Percentiles rank a stretch among this genome's conserved stretches.
Evolutionary conservation across 805 yeast species (phyloP).

Genomic region (Grigorovia humatica): DNA sequence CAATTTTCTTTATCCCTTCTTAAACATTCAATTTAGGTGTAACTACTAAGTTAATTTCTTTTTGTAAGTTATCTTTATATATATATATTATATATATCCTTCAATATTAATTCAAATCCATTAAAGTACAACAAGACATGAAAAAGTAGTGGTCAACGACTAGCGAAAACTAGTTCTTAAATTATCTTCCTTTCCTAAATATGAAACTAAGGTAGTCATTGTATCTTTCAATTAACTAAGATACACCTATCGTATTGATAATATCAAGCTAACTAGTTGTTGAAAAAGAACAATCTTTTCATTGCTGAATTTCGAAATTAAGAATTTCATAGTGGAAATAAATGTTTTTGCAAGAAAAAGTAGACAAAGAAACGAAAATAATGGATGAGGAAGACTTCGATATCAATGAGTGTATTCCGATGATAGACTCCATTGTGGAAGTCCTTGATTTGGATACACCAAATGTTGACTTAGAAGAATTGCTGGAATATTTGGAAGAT

Average conservation of each 20-base stretch:
- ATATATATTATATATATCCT: not conserved
- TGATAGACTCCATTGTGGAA: slow-evolving; percentile 3
- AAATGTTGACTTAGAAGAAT: slow-evolving; percentile 3
- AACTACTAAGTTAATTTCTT: no score
- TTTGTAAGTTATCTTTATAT: not conserved
- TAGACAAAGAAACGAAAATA: not conserved
- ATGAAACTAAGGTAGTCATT: no score
- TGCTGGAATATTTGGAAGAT: slow-evolving; percentile 65
- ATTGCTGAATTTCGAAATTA: not conserved
- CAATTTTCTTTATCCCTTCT: not conserved
- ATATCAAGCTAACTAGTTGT: no score
- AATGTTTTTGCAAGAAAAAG: not conserved
- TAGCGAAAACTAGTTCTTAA: no score
- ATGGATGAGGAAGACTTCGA: not conserved
- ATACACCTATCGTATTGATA: no score
- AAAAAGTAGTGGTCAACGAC: no score
- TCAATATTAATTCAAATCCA: not conserved
- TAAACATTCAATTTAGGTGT: not conserved
- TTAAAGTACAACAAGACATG: not conserved
- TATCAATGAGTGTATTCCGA: slow-evolving; percentile 1
- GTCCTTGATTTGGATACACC: not conserved
- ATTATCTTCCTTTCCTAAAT: no score
- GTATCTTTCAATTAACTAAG: no score
- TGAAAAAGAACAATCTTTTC: not conserved
- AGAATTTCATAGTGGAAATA: not conserved